Evolutionary conservation across 306 rosid species (phyloP), one percentile per base, ranked within the genome.

Genomic region (Trifolium subterraneum): DNA sequence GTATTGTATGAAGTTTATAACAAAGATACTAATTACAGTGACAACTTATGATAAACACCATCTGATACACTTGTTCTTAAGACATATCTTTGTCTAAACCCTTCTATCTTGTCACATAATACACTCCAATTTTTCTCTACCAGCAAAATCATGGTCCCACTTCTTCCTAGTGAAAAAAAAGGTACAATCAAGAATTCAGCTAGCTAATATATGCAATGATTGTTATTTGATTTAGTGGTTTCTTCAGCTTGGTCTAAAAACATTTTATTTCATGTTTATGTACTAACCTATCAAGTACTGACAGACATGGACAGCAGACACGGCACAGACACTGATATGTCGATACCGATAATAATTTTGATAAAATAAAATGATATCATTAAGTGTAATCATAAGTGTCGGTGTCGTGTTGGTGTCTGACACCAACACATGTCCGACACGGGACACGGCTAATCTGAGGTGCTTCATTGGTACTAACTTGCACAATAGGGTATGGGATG

Each of bases 381-480:
- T n/a, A n/a, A n/a, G n/a, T n/a, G n/a, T n/a, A n/a, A n/a, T n/a
- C n/a, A n/a, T n/a, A n/a, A n/a, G n/a, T n/a, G n/a, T n/a, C n/a
- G n/a, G n/a, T n/a, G n/a, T n/a, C n/a, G n/a, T n/a, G n/a, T n/a
- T n/a, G n/a, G n/a, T n/a, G n/a, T n/a, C n/a, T n/a, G n/a, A n/a
- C n/a, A n/a, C n/a, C n/a, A n/a, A n/a, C n/a, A n/a, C n/a, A n/a
- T n/a, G n/a, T n/a, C n/a, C n/a, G n/a, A n/a, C n/a, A n/a, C n/a
- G n/a, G n/a, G n/a, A n/a, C n/a, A n/a, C n/a, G n/a, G n/a, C n/a
- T n/a, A n/a, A n/a, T n/a, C n/a, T n/a, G n/a, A n/a, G n/a, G n/a
- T n/a, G n/a, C n/a, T n/a, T n/a, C n/a, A n/a, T n/a, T n/a, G n/a
- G 39, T 50, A 45, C 84, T 79, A 83, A 79, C 84, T 80, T 76